Percentiles rank a stretch among this genome's conserved stretches.
These are phyloP conservation scores for Annulohypoxylon stygium DNA, from an alignment of 495 filamentous ascomycete genomes.

Conservation along the genomic window DNA sequence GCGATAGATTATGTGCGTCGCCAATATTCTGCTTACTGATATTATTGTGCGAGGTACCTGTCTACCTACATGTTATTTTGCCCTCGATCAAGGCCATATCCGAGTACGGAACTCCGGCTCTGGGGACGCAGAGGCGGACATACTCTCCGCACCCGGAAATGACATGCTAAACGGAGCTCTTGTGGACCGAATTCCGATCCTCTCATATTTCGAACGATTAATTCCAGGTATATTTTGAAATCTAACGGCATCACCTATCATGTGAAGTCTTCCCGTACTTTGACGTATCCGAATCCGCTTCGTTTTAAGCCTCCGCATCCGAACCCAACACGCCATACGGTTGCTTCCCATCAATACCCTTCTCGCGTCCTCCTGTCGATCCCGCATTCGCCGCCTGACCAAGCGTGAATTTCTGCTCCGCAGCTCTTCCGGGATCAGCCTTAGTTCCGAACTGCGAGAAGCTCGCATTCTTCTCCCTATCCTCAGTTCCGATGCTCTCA, in stretches of 20 bases:
- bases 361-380: slow-evolving; percentile 32
- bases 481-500: slow-evolving; percentile 49
- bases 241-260: not conserved
- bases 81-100: too few species aligned
- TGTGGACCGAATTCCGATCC: too few species aligned
- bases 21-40: too few species aligned
- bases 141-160: too few species aligned
- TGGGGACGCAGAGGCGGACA: too few species aligned
- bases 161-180: too few species aligned
- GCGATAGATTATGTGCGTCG: too few species aligned
- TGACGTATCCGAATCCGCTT: not conserved
- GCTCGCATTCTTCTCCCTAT: slow-evolving; percentile 46
- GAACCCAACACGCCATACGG: slow-evolving; percentile 43
- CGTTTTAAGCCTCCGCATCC: slow-evolving; percentile 36
- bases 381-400: slow-evolving; percentile 8
- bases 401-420: slow-evolving; percentile 39
- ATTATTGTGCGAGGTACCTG: too few species aligned
- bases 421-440: slow-evolving; percentile 53
- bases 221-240: not conserved
- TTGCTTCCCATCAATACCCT: slow-evolving; percentile 35
- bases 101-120: too few species aligned
- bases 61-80: too few species aligned
- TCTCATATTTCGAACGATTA: too few species aligned
- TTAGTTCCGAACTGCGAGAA: slow-evolving; percentile 57
- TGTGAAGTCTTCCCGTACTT: not conserved